A percentile compares a stretch with the other conserved stretches of the same genome.
Conservation (phyloP, 768 basidiomycete species). For the Suillus cothurnatus region DNA sequence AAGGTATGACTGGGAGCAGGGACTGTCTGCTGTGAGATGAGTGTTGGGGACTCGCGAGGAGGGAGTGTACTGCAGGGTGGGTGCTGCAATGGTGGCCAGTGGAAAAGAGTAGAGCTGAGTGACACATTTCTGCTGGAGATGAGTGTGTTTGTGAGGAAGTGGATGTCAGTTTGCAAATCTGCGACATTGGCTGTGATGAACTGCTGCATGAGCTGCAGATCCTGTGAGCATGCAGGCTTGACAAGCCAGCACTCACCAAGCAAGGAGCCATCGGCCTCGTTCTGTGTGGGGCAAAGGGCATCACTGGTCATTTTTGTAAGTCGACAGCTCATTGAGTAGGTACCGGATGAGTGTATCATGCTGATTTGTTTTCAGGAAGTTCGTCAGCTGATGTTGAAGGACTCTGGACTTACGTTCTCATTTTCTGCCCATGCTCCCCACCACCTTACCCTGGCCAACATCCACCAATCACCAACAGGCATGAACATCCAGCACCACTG, state of each 20-base stretch:
- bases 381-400: neutral
- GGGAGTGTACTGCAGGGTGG: neutral
- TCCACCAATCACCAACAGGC: no score
- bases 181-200: neutral
- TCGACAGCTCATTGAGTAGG: neutral
- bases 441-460: constrained; percentile 34
- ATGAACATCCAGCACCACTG: no score
- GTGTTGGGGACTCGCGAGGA: neutral
- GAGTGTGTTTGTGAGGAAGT: neutral
- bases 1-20: no score
- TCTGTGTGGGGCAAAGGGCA: neutral
- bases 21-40: neutral
- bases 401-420: neutral
- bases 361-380: neutral
- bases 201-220: neutral
- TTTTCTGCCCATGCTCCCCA: constrained; percentile 38
- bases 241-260: neutral
- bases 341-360: neutral
- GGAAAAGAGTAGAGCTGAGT: neutral
- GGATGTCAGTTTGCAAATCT: neutral
- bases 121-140: neutral
- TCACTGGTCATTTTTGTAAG: neutral
- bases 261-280: neutral
- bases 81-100: neutral
- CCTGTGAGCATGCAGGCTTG: neutral